Conservation (phyloP, 345 rosid genomes). For the Brassica rapa region DNA sequence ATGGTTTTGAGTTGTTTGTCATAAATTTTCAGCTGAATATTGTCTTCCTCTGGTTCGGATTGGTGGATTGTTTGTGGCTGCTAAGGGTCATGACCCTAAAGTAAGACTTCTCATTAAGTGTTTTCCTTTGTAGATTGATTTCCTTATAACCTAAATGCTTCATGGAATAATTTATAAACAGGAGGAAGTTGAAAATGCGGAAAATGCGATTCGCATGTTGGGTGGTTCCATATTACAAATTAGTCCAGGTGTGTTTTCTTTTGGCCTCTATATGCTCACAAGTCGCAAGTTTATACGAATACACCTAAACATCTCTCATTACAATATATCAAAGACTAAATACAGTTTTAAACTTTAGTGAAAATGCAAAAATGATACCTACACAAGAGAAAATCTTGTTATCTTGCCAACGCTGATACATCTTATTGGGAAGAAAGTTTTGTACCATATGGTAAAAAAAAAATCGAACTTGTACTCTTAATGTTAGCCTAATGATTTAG, state of each 20-base stretch:
- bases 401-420: neutral
- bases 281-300: conserved; percentile 5
- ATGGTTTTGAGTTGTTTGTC: neutral
- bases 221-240: conserved; percentile 70
- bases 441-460: neutral
- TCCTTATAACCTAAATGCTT: neutral
- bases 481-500: neutral
- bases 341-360: neutral
- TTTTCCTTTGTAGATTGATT: neutral
- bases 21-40: conserved; percentile 72
- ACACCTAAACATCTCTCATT: conserved; percentile 6
- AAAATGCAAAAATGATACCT: neutral
- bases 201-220: conserved; percentile 69
- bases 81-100: conserved; percentile 93
- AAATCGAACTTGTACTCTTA: neutral
- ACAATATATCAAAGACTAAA: neutral
- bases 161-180: conserved; percentile 27
- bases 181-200: conserved; percentile 72
- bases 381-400: neutral
- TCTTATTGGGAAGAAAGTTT: neutral
- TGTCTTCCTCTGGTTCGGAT: conserved; percentile 92
- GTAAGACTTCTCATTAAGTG: conserved; percentile 41
- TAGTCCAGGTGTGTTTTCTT: conserved; percentile 50
- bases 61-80: conserved; percentile 94
- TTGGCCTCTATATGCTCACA: neutral